Evolutionary conservation across 2,329 filamentous ascomycete species (phyloP), one percentile per base, ranked within the genome.

Genomic region (Fusarium tjaetaba): DNA sequence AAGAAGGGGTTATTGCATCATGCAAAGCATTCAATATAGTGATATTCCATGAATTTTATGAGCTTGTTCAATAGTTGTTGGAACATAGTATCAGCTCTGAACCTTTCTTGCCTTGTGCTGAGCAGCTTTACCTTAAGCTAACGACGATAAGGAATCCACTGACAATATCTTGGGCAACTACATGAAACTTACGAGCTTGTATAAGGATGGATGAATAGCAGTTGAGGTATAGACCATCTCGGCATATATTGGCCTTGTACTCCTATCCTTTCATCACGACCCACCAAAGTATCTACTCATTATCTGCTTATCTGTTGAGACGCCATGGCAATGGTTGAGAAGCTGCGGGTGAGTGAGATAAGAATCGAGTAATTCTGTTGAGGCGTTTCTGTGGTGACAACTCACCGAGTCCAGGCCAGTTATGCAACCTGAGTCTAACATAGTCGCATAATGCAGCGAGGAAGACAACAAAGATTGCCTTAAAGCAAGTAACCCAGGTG

Each of bases 351-450:
- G 30, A 42, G 43, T n/a, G n/a, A 52, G 34, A 51, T 26, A 63
- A 30, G 24, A 53, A 39, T 38, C 32, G 15, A 28, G 20, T 7
- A 14, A 30, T 69, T 69, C 58, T 58, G 67, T 70, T 70, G 67
- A 70, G 67, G 20, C 53, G 34, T 39, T 41, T 30, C 58, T 36
- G 15, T 68, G 41, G 26, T 28, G 53, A 68, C 43, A 38, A 48
- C 30, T 39, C 43, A 46, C 34, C 22, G 16, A 52, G 24, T 68
- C 41, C 24, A 49, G 36, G 42, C 15, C 39, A 61, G 11, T 24
- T 30, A 38, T 53, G 53, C 36, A 43, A 52, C 24, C 53, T 16
- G 26, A 41, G n/a, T n/a, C 36, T 28, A n/a, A 58, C 30, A 28
- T 58, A 42, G 20, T 28, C n/a, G 26, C 24, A 28, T 36, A 26